Conservation (phyloP, 179 eudicot genomes). For the Spergularia azorica region DNA sequence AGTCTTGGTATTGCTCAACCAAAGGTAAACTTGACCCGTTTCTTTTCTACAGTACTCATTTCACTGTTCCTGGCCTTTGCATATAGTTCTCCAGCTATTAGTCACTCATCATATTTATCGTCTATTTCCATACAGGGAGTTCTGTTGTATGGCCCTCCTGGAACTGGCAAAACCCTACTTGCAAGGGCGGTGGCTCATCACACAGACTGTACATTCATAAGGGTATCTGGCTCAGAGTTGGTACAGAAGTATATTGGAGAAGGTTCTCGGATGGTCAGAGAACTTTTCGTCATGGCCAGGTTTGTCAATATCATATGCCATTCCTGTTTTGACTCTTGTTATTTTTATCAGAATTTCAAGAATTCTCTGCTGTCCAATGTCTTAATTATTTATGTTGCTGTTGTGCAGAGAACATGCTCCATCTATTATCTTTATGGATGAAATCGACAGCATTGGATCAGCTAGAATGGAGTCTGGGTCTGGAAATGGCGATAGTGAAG, state of each 20-base stretch:
- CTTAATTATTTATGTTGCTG: constrained; percentile 1
- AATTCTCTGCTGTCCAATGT: no score
- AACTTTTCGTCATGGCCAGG: constrained; percentile 97
- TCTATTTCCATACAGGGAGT: constrained; percentile 53
- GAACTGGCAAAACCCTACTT: constrained; percentile 84
- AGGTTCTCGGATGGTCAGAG: constrained; percentile 95
- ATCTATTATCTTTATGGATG: constrained; percentile 93
- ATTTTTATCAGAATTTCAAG: no score
- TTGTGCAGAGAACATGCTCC: constrained; percentile 87
- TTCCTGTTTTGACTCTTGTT: no score
- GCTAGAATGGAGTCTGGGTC: constrained; percentile 90
- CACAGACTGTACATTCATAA: constrained; percentile 83
- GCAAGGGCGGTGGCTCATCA: constrained; percentile 95
- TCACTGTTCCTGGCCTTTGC: not conserved
- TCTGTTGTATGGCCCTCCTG: constrained; percentile 89
- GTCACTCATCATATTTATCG: not conserved
- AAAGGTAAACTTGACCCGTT: constrained; percentile 47
- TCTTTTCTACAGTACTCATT: not conserved
- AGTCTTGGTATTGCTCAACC: constrained; percentile 96
- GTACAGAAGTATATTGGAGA: constrained; percentile 97
- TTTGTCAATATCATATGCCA: constrained; percentile 25
- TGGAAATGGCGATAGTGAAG: constrained; percentile 95
- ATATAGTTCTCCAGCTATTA: no score
- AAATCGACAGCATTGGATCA: constrained; percentile 89
- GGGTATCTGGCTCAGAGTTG: constrained; percentile 87